Evolutionary conservation across 441 rosid genomes (phyloP), one percentile per base, ranked within the genome.

Genomic region (Aquilaria agallochum): DNA sequence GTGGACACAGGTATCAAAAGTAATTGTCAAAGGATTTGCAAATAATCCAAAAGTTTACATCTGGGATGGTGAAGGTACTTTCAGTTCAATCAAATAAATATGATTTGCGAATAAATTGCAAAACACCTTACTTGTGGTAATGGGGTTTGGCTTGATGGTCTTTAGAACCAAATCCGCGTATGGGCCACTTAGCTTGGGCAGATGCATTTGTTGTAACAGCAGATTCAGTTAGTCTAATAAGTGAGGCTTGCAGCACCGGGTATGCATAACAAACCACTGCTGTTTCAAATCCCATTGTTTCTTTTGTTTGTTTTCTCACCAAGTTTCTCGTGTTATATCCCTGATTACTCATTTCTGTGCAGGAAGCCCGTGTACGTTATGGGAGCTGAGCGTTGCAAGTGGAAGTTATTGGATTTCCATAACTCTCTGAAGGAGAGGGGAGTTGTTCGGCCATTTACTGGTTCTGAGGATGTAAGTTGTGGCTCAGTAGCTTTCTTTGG

Each of bases 201-300:
- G 97, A 91, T 86, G 92, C 99, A 60, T 94, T 94, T 76, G 83
- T 94, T 53, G 73, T 94, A 58, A 87, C 96, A 8, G 94, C 97
- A 58, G 99, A 91, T 81, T 94, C 99, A 50, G 93, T 94, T 71
- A 91, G 96, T 69, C 74, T 89, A 81, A 76, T 94, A 68, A 94
- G 99, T 30, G 99, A 94, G 78, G 96, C 87, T 62, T 89, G 97
- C 86, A 89, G 89, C 74, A 94, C 97, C 0, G 97, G 99, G 96
- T 91, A 91, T 74, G 79, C 32, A 53, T 65, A 50, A 64, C 30
- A 56, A 34, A 48, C 42, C 42, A 36, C 42, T 13, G 12, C n/a
- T 15, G 11, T 42, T 14, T 48, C 2, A 12, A 32, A 34, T 54
- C 33, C 45, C 45, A 32, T 59, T 6, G 55, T 55, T 49, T 59